Evolutionary conservation across 495 filamentous ascomycete genomes (phyloP).

Genomic region (Zalerion maritima): DNA sequence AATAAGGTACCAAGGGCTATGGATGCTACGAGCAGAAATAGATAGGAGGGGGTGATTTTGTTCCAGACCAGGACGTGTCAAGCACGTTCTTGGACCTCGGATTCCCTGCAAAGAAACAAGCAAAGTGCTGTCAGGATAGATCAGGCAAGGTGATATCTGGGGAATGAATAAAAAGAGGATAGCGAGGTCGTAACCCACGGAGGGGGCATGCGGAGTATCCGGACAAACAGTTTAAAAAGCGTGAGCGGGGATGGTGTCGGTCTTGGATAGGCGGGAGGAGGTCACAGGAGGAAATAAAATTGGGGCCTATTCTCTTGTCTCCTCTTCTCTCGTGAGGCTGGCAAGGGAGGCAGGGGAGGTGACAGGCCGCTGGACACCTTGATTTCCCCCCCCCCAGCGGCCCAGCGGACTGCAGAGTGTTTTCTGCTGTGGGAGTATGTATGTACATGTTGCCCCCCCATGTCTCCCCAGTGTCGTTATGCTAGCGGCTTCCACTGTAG

Average conservation of each 20-base stretch:
- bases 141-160: conserved; percentile 40
- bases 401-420: no score
- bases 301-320: conserved; percentile 10
- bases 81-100: conserved; percentile 25
- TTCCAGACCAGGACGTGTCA: conserved; percentile 17
- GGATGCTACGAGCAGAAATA: conserved; percentile 5
- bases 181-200: conserved; percentile 38
- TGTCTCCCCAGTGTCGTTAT: no score
- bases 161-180: conserved; percentile 47
- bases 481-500: no score
- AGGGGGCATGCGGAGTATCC: conserved; percentile 28
- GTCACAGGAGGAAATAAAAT: conserved; percentile 14
- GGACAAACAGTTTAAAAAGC: conserved; percentile 30
- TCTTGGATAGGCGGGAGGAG: conserved; percentile 15
- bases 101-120: conserved; percentile 29
- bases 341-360: not conserved
- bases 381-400: conserved; percentile 1
- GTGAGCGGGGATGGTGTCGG: conserved; percentile 33
- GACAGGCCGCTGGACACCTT: conserved; percentile 2
- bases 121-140: conserved; percentile 28
- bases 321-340: conserved; percentile 2
- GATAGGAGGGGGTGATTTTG: conserved; percentile 8
- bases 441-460: no score
- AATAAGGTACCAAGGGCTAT: no score
- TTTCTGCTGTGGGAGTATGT: no score